phyloP scores from a whole-genome alignment of 2,329 filamentous ascomycete genomes.

The Sphaerulina populicola region DNA sequence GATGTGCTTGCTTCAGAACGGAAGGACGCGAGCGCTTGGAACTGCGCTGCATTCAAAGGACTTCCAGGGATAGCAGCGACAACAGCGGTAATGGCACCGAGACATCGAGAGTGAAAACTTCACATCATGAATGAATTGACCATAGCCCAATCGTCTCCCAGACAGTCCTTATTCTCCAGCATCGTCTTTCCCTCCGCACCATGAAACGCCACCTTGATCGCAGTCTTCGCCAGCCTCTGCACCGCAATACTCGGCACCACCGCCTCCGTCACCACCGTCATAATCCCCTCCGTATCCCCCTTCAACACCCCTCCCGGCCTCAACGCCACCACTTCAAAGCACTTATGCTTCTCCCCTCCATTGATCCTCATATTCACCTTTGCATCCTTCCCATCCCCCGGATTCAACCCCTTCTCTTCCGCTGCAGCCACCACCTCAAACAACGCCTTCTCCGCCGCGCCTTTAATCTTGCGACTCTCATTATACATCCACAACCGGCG shows the following conservation, averaged over 20 bases:
- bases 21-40: too few relatives aligned
- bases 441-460: conserved; percentile 33
- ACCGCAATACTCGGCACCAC: conserved; percentile 29
- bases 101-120: neutral
- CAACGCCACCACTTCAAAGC: conserved; percentile 32
- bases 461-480: conserved; percentile 32
- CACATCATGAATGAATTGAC: conserved; percentile 23
- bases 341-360: conserved; percentile 22
- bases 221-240: conserved; percentile 27
- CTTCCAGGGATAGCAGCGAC: too few relatives aligned
- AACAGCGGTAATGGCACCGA: neutral
- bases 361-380: conserved; percentile 2
- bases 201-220: conserved; percentile 27
- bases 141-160: conserved; percentile 33
- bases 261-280: conserved; percentile 28
- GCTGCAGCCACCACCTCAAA: conserved; percentile 27
- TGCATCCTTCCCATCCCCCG: conserved; percentile 12
- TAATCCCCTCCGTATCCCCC: conserved; percentile 26
- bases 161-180: conserved; percentile 32
- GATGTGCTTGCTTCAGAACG: too few relatives aligned
- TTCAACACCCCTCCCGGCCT: conserved; percentile 29
- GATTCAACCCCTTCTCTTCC: conserved; percentile 20
- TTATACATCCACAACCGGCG: conserved; percentile 33
- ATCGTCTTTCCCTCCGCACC: conserved; percentile 30
- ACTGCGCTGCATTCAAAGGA: too few relatives aligned